Percentiles rank a stretch among this genome's conserved stretches.
These are phyloP conservation scores for Trichoderma sp. DNA, from an alignment of 2,329 filamentous ascomycete species.

Conservation along the genomic window DNA sequence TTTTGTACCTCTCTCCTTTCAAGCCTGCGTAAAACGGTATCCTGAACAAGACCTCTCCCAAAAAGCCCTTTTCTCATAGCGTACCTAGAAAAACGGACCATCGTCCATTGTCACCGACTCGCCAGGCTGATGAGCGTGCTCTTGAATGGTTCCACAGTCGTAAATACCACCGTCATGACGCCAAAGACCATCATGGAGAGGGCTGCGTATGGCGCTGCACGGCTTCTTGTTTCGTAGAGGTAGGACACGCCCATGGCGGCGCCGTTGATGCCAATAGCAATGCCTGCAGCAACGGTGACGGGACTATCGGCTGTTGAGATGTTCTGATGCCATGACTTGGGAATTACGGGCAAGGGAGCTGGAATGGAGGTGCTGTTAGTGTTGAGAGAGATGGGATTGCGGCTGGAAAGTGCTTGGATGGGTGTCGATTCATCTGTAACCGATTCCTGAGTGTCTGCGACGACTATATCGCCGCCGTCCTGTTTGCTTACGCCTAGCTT, in stretches of 20 bases:
- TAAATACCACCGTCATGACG: conserved; percentile 53
- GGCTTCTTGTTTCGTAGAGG: conserved; percentile 52
- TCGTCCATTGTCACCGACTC: conserved; percentile 7
- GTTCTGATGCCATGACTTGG: background rate
- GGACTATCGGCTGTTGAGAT: conserved; percentile 30
- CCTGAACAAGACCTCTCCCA: background rate
- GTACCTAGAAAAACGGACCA: background rate
- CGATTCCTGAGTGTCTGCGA: background rate
- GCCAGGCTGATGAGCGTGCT: conserved; percentile 37
- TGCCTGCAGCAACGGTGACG: conserved; percentile 47
- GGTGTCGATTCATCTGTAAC: background rate
- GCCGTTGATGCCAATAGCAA: conserved; percentile 56
- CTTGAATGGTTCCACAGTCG: conserved; percentile 47
- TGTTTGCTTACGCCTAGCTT: conserved; percentile 27
- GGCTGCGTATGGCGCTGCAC: conserved; percentile 54
- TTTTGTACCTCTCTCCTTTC: background rate
- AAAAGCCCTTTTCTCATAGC: background rate
- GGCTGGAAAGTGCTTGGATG: background rate
- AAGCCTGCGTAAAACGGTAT: background rate
- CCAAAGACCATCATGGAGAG: conserved; percentile 58
- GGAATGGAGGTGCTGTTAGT: background rate
- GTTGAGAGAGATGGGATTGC: background rate
- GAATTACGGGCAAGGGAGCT: background rate
- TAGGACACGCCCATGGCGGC: conserved; percentile 59
- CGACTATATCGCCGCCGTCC: background rate